Evolutionary conservation across 1,139 yeast genomes (phyloP).

Genomic region (Pichia terricola): DNA sequence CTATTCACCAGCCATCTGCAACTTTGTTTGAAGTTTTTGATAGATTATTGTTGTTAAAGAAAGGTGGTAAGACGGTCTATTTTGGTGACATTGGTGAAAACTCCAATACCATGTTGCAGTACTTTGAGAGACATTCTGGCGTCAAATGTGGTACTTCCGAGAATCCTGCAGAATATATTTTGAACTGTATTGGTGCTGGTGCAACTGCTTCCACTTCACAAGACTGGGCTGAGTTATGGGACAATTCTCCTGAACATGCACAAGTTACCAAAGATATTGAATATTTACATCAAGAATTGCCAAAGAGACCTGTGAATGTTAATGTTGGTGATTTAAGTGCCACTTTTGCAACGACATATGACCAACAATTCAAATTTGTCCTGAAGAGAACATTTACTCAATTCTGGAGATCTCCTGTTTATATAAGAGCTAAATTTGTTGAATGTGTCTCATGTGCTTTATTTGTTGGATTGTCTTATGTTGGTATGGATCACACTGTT

Average conservation of each 20-base stretch:
- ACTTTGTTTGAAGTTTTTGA: slow-evolving; percentile 41
- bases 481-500: slow-evolving; percentile 36
- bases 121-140: slow-evolving; percentile 29
- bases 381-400: slow-evolving; percentile 32
- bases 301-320: slow-evolving; percentile 24
- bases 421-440: slow-evolving; percentile 36
- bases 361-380: slow-evolving; percentile 33
- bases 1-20: slow-evolving; percentile 52
- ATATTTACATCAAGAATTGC: slow-evolving; percentile 15
- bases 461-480: slow-evolving; percentile 45
- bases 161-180: slow-evolving; percentile 22
- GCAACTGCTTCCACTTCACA: slow-evolving; percentile 36
- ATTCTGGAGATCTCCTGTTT: slow-evolving; percentile 41
- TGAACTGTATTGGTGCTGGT: slow-evolving; percentile 53
- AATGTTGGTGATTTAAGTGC: slow-evolving; percentile 24
- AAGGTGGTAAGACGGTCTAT: slow-evolving; percentile 49
- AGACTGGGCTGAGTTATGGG: slow-evolving; percentile 31
- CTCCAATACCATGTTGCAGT: slow-evolving; percentile 34
- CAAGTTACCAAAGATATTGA: slow-evolving; percentile 19
- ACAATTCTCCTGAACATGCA: slow-evolving; percentile 6
- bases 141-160: slow-evolving; percentile 21
- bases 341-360: slow-evolving; percentile 29
- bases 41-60: slow-evolving; percentile 32
- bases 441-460: slow-evolving; percentile 31
- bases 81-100: slow-evolving; percentile 49